Evolutionary conservation across 179 eudicot species (phyloP).

Genomic region (Heliamphora pulchella): DNA sequence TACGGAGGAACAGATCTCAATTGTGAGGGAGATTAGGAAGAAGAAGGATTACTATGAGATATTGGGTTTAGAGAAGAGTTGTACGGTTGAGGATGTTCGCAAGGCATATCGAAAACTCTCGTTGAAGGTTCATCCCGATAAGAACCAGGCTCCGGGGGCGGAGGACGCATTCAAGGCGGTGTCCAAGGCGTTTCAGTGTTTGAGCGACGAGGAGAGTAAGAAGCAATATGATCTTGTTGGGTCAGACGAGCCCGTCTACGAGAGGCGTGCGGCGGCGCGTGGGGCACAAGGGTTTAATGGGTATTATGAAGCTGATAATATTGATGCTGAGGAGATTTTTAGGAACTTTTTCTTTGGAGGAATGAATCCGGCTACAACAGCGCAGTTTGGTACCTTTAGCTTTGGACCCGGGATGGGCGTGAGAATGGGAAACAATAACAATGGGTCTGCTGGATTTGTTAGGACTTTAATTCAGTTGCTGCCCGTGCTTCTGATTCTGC

Average conservation of each 20-base stretch:
- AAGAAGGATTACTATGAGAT: constrained; percentile 52
- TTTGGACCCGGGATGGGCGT: constrained; percentile 45
- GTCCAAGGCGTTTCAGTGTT: constrained; percentile 49
- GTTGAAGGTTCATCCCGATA: constrained; percentile 53
- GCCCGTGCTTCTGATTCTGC: constrained; percentile 41
- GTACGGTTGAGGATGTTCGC: constrained; percentile 41
- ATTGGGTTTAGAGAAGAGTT: constrained; percentile 38
- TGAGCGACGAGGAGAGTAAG: constrained; percentile 40
- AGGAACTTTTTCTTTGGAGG: constrained; percentile 58
- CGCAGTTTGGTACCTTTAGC: constrained; percentile 38
- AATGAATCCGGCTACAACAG: constrained; percentile 31
- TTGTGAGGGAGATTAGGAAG: constrained; percentile 43
- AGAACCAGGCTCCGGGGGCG: constrained; percentile 50
- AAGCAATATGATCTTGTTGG: constrained; percentile 39
- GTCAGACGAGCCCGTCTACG: constrained; percentile 38
- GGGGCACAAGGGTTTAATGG: constrained; percentile 37
- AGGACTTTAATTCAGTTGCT: constrained; percentile 36
- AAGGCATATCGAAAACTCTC: constrained; percentile 52
- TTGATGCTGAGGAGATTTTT: constrained; percentile 57
- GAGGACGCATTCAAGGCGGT: constrained; percentile 55
- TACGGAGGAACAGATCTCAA: constrained; percentile 38
- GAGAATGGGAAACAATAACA: constrained; percentile 28
- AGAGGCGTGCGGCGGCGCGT: constrained; percentile 28
- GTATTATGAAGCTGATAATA: constrained; percentile 31
- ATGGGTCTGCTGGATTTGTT: constrained; percentile 20